Evolutionary conservation across 805 yeast genomes (phyloP).

Genomic region (Cyberlindnera mycetangii): DNA sequence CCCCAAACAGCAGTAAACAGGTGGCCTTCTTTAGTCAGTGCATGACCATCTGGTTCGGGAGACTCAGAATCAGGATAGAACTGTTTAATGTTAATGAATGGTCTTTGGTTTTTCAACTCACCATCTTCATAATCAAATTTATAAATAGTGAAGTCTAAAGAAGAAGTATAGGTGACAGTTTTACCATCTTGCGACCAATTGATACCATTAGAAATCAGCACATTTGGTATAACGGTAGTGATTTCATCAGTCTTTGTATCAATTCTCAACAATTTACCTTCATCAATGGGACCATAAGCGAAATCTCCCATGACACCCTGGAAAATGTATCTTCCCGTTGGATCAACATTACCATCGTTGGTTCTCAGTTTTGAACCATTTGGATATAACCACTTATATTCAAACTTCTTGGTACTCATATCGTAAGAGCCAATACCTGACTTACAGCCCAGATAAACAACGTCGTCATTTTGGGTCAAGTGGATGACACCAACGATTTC

Average conservation of each 20-base stretch:
- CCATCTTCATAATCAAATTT: constrained; percentile 44
- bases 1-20: constrained; percentile 70
- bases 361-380: constrained; percentile 47
- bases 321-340: constrained; percentile 66
- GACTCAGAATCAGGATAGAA: constrained; percentile 26
- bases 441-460: constrained; percentile 58
- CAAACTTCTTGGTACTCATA: constrained; percentile 38
- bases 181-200: constrained; percentile 47
- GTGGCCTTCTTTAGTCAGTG: constrained; percentile 48
- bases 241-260: constrained; percentile 31
- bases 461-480: constrained; percentile 49
- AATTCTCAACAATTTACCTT: constrained; percentile 54
- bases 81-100: constrained; percentile 37
- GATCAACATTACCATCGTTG: constrained; percentile 82
- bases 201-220: constrained; percentile 64
- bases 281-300: constrained; percentile 33
- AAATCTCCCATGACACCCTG: constrained; percentile 78
- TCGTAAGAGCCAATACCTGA: constrained; percentile 60
- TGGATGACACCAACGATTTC: constrained; percentile 70
- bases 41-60: constrained; percentile 82
- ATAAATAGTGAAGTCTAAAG: constrained; percentile 45
- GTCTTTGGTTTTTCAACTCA: constrained; percentile 35
- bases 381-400: constrained; percentile 37
- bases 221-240: constrained; percentile 35
- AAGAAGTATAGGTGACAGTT: constrained; percentile 51